These are phyloP conservation scores for Aschersonia sp. DNA, from an alignment of 2,329 filamentous ascomycete genomes.

Conservation along the genomic window DNA sequence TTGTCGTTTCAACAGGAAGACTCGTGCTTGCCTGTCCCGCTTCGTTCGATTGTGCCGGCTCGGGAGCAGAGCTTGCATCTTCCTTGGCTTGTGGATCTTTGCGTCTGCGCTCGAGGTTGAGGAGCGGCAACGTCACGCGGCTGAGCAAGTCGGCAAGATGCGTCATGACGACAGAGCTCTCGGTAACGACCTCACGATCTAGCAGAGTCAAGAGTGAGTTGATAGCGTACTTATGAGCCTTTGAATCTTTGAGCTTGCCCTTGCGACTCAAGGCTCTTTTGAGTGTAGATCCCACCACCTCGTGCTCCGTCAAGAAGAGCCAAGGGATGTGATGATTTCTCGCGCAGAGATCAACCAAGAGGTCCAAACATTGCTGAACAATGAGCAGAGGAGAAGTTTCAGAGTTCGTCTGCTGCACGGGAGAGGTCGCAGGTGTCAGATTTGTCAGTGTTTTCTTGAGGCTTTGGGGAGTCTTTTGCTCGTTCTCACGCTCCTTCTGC, in stretches of 20 bases:
- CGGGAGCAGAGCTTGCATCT: constrained; percentile 11
- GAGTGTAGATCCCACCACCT: constrained; percentile 54
- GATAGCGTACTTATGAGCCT: constrained; percentile 74
- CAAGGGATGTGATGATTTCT: constrained; percentile 78
- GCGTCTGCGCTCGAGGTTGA: constrained; percentile 55
- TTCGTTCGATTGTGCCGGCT: constrained; percentile 13
- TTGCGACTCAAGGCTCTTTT: constrained; percentile 70
- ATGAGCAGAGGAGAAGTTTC: constrained; percentile 91
- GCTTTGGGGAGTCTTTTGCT: constrained; percentile 64
- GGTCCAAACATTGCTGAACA: constrained; percentile 84
- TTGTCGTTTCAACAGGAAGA: constrained; percentile 5
- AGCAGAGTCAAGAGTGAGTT: constrained; percentile 80
- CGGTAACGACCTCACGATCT: constrained; percentile 89
- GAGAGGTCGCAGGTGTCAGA: constrained; percentile 24
- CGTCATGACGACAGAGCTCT: constrained; percentile 95
- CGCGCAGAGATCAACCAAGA: constrained; percentile 69
- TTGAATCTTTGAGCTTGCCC: constrained; percentile 75
- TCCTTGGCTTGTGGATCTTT: constrained; percentile 22
- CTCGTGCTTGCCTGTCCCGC: background rate
- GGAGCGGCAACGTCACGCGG: constrained; percentile 75
- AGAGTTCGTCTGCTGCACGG: constrained; percentile 42
- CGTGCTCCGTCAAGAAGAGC: constrained; percentile 91
- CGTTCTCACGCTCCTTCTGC: constrained; percentile 44
- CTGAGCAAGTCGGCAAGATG: constrained; percentile 76
- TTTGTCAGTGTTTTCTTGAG: constrained; percentile 62